Percentiles rank a stretch among this genome's conserved stretches.
Conservation (phyloP, 2,329 filamentous ascomycete species). For the Incumbomyces lentus region DNA sequence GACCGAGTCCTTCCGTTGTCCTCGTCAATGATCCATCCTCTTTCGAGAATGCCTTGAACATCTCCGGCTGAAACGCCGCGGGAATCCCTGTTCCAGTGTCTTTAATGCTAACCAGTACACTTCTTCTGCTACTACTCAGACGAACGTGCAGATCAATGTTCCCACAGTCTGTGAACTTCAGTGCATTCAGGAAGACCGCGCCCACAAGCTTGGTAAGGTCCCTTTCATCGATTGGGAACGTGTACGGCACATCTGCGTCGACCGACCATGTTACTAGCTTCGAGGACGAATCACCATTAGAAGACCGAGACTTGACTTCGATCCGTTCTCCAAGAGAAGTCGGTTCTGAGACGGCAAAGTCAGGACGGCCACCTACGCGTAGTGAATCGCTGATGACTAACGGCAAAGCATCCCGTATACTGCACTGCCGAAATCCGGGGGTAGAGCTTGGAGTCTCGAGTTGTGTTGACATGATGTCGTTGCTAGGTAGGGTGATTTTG, state of each 20-base stretch:
- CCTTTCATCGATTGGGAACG: constrained; percentile 47
- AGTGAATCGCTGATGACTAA: constrained; percentile 39
- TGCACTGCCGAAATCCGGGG: constrained; percentile 33
- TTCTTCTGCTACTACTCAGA: constrained; percentile 41
- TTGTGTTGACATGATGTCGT: constrained; percentile 13
- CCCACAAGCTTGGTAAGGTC: constrained; percentile 55
- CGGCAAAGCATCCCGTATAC: constrained; percentile 36
- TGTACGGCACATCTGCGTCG: constrained; percentile 37
- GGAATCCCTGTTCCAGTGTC: constrained; percentile 63
- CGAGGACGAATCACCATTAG: constrained; percentile 33
- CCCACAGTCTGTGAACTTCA: constrained; percentile 61
- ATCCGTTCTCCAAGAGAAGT: constrained; percentile 37
- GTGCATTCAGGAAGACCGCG: constrained; percentile 54
- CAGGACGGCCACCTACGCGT: constrained; percentile 38
- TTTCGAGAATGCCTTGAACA: constrained; percentile 61
- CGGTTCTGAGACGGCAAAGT: constrained; percentile 35
- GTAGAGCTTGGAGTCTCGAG: not conserved
- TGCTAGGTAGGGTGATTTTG: constrained; percentile 9
- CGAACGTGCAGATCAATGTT: constrained; percentile 47
- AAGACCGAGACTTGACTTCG: constrained; percentile 34
- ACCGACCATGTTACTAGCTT: constrained; percentile 40
- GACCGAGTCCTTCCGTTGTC: constrained; percentile 56
- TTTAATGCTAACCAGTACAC: constrained; percentile 50
- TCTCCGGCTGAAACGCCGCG: constrained; percentile 51
- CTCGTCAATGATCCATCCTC: constrained; percentile 59